Evolutionary conservation across 2,329 filamentous ascomycete species (phyloP).

Genomic region (Albifimbria verrucaria): DNA sequence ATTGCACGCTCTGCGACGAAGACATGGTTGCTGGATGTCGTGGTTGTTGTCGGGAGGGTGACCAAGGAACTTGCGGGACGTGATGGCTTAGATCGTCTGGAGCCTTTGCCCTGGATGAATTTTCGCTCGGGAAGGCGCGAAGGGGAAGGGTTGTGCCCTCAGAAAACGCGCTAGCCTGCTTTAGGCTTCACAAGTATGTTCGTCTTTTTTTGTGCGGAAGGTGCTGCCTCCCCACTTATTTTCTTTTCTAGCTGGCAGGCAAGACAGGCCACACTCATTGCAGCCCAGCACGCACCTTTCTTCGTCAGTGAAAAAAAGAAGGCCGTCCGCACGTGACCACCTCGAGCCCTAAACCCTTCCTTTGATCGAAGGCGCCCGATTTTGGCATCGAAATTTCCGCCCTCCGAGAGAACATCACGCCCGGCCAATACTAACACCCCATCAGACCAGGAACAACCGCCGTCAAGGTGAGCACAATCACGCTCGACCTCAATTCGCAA

Average conservation of each 20-base stretch:
- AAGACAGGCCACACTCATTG: background rate
- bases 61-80: conserved; percentile 16
- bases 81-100: conserved; percentile 3
- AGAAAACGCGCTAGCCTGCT: conserved; percentile 20
- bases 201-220: background rate
- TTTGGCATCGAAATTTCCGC: conserved; percentile 31
- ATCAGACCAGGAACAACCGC: conserved; percentile 32
- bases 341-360: conserved; percentile 32
- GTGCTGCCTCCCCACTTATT: background rate
- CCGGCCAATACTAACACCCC: conserved; percentile 27
- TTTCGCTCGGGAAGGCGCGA: conserved; percentile 12
- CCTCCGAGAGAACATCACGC: conserved; percentile 30
- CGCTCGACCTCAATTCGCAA: conserved; percentile 3
- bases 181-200: conserved; percentile 7
- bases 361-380: conserved; percentile 21
- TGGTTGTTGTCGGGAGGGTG: conserved; percentile 4
- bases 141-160: conserved; percentile 30
- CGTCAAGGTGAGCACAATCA: conserved; percentile 35
- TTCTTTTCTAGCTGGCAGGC: background rate
- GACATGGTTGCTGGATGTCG: conserved; percentile 56
- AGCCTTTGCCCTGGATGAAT: conserved; percentile 1
- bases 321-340: conserved; percentile 22
- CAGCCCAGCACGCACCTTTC: no score
- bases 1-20: conserved; percentile 81
- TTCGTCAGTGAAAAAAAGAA: conserved; percentile 8